phyloP scores from a whole-genome alignment of 1,139 yeast genomes.

The Kodamaea arcana region DNA sequence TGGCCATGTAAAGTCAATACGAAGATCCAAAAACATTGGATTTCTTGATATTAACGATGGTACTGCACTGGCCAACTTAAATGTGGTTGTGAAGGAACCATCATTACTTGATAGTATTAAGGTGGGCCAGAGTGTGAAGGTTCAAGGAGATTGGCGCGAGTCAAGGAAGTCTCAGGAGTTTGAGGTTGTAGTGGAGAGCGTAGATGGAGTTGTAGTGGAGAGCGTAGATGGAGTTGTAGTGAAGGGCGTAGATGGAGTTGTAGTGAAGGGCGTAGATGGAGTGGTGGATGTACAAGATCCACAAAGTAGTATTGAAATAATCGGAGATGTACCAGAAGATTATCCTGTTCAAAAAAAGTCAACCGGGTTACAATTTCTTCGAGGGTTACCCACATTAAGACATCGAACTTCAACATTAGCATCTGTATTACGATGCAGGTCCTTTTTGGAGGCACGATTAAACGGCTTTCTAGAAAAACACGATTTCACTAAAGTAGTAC shows the following conservation, averaged over 20 bases:
- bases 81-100: conserved; percentile 50
- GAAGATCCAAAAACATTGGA: conserved; percentile 70
- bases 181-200: conserved; percentile 23
- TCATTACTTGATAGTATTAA: conserved; percentile 23
- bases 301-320: conserved; percentile 22
- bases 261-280: conserved; percentile 9
- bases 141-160: conserved; percentile 30
- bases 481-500: conserved; percentile 67
- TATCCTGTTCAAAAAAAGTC: conserved; percentile 85
- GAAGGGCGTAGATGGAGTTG: conserved; percentile 19
- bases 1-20: conserved; percentile 77
- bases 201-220: conserved; percentile 23
- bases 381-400: conserved; percentile 71
- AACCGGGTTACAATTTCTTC: conserved; percentile 60
- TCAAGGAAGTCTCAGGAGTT: conserved; percentile 26
- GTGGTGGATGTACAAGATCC: conserved; percentile 14
- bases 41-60: conserved; percentile 84
- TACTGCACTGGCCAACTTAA: conserved; percentile 49
- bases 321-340: conserved; percentile 55
- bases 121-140: conserved; percentile 40
- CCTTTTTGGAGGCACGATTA: conserved; percentile 55
- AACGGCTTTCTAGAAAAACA: conserved; percentile 49
- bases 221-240: conserved; percentile 22
- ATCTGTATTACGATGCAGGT: conserved; percentile 67
- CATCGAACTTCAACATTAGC: conserved; percentile 69